Evolutionary conservation across 1,284 basidiomycete species (phyloP).

Genomic region (Cryptococcus hybrid): DNA sequence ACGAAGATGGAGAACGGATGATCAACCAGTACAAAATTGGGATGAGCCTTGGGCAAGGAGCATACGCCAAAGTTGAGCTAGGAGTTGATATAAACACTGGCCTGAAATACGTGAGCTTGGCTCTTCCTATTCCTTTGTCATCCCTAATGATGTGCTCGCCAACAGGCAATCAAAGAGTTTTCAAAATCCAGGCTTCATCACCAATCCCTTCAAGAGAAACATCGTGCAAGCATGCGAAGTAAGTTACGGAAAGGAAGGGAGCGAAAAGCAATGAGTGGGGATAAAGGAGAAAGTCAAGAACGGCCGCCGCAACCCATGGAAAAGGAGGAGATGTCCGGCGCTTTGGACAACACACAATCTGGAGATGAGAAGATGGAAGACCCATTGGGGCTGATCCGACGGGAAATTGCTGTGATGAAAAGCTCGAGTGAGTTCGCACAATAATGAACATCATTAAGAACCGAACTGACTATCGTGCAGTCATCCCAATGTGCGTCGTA

Average conservation of each 20-base stretch:
- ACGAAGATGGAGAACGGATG: conserved; percentile 42
- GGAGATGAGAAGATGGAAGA: conserved; percentile 25
- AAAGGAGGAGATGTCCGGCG: not conserved
- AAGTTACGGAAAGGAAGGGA: conserved; percentile 1
- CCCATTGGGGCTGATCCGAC: conserved; percentile 46
- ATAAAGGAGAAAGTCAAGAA: not conserved
- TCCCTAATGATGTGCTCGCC: not conserved
- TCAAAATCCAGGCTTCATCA: conserved; percentile 48
- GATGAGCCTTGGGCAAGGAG: conserved; percentile 46
- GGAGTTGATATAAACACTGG: conserved; percentile 49
- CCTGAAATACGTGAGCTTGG: conserved; percentile 41
- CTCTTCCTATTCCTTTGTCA: not conserved
- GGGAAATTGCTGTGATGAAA: conserved; percentile 54
- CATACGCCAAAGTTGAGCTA: conserved; percentile 49
- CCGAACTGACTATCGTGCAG: conserved; percentile 22
- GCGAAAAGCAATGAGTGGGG: not conserved
- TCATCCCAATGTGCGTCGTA: conserved; percentile 46
- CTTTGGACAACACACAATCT: conserved; percentile 1
- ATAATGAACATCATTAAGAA: not conserved
- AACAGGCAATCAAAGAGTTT: conserved; percentile 51
- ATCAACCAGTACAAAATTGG: conserved; percentile 51
- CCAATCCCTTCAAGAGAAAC: conserved; percentile 36
- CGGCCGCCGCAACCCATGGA: not conserved
- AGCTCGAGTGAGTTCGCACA: conserved; percentile 45
- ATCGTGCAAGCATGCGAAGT: conserved; percentile 20